A percentile compares a stretch with the other conserved stretches of the same genome.
These are phyloP conservation scores for Kwoniella pini DNA, from an alignment of 768 basidiomycete species.

Conservation along the genomic window DNA sequence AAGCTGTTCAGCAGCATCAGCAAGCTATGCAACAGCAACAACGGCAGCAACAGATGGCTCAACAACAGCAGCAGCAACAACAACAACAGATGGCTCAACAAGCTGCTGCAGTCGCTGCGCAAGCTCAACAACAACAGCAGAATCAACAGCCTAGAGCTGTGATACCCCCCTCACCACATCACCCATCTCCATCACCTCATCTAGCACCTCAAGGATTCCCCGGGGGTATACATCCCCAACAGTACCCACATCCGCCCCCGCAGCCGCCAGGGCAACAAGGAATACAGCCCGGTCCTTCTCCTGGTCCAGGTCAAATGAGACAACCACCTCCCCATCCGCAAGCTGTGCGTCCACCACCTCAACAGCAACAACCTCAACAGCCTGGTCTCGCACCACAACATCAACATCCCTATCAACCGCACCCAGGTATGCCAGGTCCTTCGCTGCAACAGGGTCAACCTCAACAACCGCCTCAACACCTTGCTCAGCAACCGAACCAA, in stretches of 20 bases:
- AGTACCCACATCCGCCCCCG: conserved; percentile 39
- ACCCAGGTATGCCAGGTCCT: conserved; percentile 14
- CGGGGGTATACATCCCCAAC: conserved; percentile 35
- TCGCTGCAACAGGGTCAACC: conserved; percentile 13
- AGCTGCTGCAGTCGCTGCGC: conserved; percentile 11
- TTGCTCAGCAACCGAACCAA: conserved; percentile 15
- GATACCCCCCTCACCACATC: conserved; percentile 42
- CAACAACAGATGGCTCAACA: conserved; percentile 27
- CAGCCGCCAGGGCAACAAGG: conserved; percentile 28
- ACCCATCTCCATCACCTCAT: conserved; percentile 46
- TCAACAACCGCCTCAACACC: conserved; percentile 16
- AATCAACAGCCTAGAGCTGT: conserved; percentile 24
- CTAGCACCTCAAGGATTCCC: conserved; percentile 44
- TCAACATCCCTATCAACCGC: conserved; percentile 20
- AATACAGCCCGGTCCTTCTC: conserved; percentile 19
- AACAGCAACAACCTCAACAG: conserved; percentile 13
- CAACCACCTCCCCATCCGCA: conserved; percentile 24
- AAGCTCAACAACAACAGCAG: conserved; percentile 28
- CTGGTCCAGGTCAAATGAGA: conserved; percentile 11
- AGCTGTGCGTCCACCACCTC: conserved; percentile 16
- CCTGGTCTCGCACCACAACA: conserved; percentile 12
- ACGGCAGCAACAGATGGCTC: conserved; percentile 21
- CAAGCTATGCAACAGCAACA: conserved; percentile 17
- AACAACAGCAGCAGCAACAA: conserved; percentile 25
- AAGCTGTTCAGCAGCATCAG: conserved; percentile 18